Percentiles rank a stretch among this genome's conserved stretches.
phyloP scores from a whole-genome alignment of 106 monocot genomes.

The Triglochin maritima region DNA sequence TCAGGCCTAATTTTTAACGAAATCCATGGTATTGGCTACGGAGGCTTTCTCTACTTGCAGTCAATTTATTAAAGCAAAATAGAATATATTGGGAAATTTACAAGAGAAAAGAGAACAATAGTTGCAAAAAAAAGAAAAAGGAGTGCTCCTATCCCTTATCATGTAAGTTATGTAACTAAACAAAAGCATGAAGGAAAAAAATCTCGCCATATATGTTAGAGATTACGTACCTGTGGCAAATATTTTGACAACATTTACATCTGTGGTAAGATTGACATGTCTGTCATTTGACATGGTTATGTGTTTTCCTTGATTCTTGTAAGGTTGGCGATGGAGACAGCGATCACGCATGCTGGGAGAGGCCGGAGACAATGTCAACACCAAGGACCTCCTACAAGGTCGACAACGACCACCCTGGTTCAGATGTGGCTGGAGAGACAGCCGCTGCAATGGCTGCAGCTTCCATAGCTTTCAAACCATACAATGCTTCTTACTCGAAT shows the following conservation, averaged over 20 bases:
- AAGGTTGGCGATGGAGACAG: slow-evolving; percentile 84
- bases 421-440: slow-evolving; percentile 71
- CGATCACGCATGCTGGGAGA: slow-evolving; percentile 84
- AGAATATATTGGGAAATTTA: no score
- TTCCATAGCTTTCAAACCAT: slow-evolving; percentile 63
- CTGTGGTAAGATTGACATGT: not conserved
- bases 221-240: no score
- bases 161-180: no score
- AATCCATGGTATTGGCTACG: no score
- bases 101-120: no score
- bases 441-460: slow-evolving; percentile 90
- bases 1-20: no score
- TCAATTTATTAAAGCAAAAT: no score
- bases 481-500: slow-evolving; percentile 50
- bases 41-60: no score
- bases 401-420: slow-evolving; percentile 48
- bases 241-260: not conserved
- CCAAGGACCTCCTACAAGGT: slow-evolving; percentile 60
- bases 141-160: no score
- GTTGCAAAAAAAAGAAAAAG: no score
- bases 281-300: not conserved
- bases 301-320: not conserved
- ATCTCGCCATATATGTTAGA: no score
- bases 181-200: no score
- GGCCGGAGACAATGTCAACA: slow-evolving; percentile 85